These are phyloP conservation scores for Drechslerella coelobrocha DNA, from an alignment of 2,329 filamentous ascomycete species.

Conservation along the genomic window DNA sequence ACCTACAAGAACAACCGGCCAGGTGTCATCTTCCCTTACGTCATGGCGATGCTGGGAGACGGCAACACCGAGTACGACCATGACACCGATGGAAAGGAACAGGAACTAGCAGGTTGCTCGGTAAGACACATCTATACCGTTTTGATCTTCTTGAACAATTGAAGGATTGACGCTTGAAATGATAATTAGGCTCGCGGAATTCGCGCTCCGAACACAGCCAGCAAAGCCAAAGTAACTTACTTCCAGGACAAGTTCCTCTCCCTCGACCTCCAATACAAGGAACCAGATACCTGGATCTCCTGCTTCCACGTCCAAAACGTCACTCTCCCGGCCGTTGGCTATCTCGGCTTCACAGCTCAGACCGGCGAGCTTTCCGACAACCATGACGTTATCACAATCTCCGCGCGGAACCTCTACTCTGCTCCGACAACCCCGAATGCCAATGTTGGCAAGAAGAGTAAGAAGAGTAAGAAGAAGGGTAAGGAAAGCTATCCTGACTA, in stretches of 20 bases:
- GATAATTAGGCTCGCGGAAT: constrained; percentile 80
- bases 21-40: constrained; percentile 92
- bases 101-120: constrained; percentile 92
- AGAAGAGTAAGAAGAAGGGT: constrained; percentile 59
- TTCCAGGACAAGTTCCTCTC: constrained; percentile 93
- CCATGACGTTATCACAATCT: constrained; percentile 90
- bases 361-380: constrained; percentile 92
- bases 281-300: constrained; percentile 81
- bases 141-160: neutral
- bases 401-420: constrained; percentile 86
- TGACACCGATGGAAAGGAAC: constrained; percentile 89
- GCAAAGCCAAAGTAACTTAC: constrained; percentile 88
- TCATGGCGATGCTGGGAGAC: constrained; percentile 98
- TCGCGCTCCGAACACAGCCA: constrained; percentile 77
- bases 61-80: constrained; percentile 89
- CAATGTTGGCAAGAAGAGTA: constrained; percentile 59
- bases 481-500: constrained; percentile 53
- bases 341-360: constrained; percentile 81
- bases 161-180: neutral
- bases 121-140: constrained; percentile 59
- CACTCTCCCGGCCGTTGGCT: constrained; percentile 77
- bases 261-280: constrained; percentile 93
- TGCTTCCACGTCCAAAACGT: constrained; percentile 80
- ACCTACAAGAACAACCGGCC: constrained; percentile 99
- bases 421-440: constrained; percentile 57